phyloP scores from a whole-genome alignment of 768 basidiomycete species.

The Macrolepiota albuminosa region DNA sequence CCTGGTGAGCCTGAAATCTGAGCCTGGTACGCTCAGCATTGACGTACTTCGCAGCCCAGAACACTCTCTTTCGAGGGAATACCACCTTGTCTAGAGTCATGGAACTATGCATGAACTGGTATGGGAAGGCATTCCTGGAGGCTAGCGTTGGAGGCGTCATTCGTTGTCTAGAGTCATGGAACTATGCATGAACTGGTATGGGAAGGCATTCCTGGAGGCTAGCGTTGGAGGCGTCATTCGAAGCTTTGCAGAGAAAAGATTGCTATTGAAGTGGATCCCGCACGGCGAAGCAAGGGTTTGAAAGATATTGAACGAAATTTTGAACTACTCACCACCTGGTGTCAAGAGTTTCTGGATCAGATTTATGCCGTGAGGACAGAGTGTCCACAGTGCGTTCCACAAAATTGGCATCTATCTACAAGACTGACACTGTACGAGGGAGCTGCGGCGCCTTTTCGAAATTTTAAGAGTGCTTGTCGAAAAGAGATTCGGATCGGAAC shows the following conservation, averaged over 20 bases:
- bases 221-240: conserved; percentile 68
- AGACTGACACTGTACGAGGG: conserved; percentile 37
- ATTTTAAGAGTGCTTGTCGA: conserved; percentile 73
- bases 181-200: conserved; percentile 76
- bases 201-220: conserved; percentile 73
- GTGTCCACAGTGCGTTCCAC: conserved; percentile 64
- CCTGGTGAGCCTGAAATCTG: conserved; percentile 42
- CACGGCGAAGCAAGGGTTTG: conserved; percentile 52
- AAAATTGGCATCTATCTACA: not conserved
- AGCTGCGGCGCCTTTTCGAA: conserved; percentile 65
- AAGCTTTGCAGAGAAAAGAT: conserved; percentile 68
- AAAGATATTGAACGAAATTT: conserved; percentile 66
- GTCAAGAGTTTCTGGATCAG: conserved; percentile 72
- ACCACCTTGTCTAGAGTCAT: conserved; percentile 68
- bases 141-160: conserved; percentile 71
- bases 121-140: conserved; percentile 78
- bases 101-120: conserved; percentile 77
- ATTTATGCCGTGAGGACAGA: conserved; percentile 70
- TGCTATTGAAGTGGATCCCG: conserved; percentile 79
- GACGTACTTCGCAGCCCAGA: conserved; percentile 49
- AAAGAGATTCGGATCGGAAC: conserved; percentile 46
- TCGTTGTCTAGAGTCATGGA: conserved; percentile 77
- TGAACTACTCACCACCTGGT: conserved; percentile 72
- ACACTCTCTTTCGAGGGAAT: conserved; percentile 70
- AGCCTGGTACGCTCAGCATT: not conserved